Evolutionary conservation across 306 rosid species (phyloP), one percentile per base, ranked within the genome.

Genomic region (Cicer yamashitae): DNA sequence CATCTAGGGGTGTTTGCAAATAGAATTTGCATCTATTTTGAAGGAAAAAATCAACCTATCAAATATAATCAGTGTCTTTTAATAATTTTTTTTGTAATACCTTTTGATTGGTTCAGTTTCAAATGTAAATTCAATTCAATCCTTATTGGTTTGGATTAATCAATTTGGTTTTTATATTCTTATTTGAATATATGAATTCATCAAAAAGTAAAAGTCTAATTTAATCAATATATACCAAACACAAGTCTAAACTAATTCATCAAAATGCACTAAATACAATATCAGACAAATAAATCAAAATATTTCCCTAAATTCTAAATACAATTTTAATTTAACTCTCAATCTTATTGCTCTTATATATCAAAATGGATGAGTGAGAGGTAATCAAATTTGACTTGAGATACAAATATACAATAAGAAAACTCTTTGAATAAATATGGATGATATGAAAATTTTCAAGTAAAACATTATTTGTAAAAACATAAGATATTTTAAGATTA

Each of bases 91-190:
- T 51, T 51, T 13, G 7, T n/a, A 5, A 4, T 59, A 30, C 17
- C 10, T 52, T 70, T 52, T 53, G 64, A 51, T 70, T 34, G 44
- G 57, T 45, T 60, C 39, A 18, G 40, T 59, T 73, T 38, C 20
- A 73, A 44, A 44, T 56, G 43, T 72, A 41, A 8, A 71, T 54
- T 34, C 76, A 52, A 38, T 38, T 7, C 39, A 34, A 10, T 53
- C 17, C 8, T 39, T 52, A 38, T 53, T 52, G 50, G 13, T 41
- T 71, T 56, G 22, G 54, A 40, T 56, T 1, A 14, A 11, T 38
- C 13, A 0, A 39, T 71, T 71, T 40, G 8, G 18, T 34, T 37
- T 13, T 60, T 60, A 51, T 22, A 46, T 13, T 25, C 37, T 30
- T 30, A 30, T 47, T 67, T 47, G 13, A 48, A 47, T 47, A n/a